A percentile compares a stretch with the other conserved stretches of the same genome.
Evolutionary conservation across 1,284 basidiomycete genomes (phyloP).

Genomic region (Rhodotorula mucilaginosa): DNA sequence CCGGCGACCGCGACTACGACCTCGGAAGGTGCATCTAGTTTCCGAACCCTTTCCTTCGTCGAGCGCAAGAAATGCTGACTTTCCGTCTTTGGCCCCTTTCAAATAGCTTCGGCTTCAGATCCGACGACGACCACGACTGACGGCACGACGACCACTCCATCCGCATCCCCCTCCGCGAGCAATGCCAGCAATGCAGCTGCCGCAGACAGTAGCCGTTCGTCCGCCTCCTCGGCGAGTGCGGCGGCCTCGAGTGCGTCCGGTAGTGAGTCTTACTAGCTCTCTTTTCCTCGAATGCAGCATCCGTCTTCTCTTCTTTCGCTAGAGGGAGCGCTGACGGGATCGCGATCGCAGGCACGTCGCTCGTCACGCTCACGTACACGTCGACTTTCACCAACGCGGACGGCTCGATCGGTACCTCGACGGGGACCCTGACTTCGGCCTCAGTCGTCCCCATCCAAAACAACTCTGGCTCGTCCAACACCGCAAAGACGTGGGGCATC

Average conservation of each 20-base stretch:
- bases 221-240: neutral
- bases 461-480: constrained; percentile 12
- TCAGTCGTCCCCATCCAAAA: constrained; percentile 24
- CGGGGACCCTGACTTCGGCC: constrained; percentile 19
- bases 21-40: neutral
- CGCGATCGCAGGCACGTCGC: constrained; percentile 12
- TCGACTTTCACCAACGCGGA: constrained; percentile 29
- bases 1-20: neutral
- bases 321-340: neutral
- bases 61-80: neutral
- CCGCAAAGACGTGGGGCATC: constrained; percentile 43
- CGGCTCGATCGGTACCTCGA: constrained; percentile 33
- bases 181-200: neutral
- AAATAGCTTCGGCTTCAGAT: too few relatives aligned
- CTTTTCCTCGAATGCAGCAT: neutral
- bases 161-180: neutral
- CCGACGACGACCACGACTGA: neutral
- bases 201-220: neutral
- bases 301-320: neutral
- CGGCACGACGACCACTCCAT: too few relatives aligned
- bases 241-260: neutral
- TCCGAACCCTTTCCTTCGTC: neutral
- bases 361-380: constrained; percentile 38
- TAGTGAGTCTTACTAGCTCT: neutral
- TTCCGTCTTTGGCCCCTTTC: neutral